Conservation (phyloP, 352 stramenopile species). For the Pythium biforme region DNA sequence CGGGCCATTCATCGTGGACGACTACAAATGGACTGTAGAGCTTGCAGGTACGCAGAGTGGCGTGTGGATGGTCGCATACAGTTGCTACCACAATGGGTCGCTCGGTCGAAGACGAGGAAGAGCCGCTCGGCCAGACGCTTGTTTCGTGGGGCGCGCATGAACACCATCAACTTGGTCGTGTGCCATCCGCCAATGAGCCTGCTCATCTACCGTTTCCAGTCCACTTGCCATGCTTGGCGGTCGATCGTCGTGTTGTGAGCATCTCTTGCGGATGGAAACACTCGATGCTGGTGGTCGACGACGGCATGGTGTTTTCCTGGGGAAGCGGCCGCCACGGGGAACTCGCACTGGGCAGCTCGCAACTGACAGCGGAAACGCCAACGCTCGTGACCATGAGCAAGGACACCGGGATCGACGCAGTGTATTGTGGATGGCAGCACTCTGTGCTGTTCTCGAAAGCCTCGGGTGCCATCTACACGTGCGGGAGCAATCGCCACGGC, state of each 20-base stretch:
- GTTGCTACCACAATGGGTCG: slow-evolving; percentile 27
- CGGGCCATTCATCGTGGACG: too few relatives aligned
- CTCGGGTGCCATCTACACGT: slow-evolving; percentile 45
- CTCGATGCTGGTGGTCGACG: slow-evolving; percentile 50
- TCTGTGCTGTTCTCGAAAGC: slow-evolving; percentile 49
- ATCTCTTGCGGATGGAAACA: slow-evolving; percentile 85
- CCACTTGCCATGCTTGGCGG: slow-evolving; percentile 17
- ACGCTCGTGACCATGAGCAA: slow-evolving; percentile 30
- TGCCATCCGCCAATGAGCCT: slow-evolving; percentile 1
- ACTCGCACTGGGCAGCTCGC: slow-evolving; percentile 47
- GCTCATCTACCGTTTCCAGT: neutral
- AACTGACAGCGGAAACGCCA: slow-evolving; percentile 29
- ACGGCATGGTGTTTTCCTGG: slow-evolving; percentile 62
- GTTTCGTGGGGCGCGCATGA: slow-evolving; percentile 56
- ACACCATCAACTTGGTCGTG: slow-evolving; percentile 43
- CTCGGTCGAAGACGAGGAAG: neutral
- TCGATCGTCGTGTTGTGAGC: slow-evolving; percentile 39
- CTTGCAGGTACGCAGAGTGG: slow-evolving; percentile 26
- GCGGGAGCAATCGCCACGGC: slow-evolving; percentile 75
- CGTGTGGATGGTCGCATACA: slow-evolving; percentile 76
- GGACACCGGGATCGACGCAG: slow-evolving; percentile 21
- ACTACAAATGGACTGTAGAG: neutral
- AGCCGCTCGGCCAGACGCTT: slow-evolving; percentile 23
- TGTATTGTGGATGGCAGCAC: slow-evolving; percentile 82
- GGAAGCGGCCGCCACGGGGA: slow-evolving; percentile 71